Evolutionary conservation across 495 filamentous ascomycete genomes (phyloP), one percentile per base, ranked within the genome.

Genomic region (Glarea lozoyensis): DNA sequence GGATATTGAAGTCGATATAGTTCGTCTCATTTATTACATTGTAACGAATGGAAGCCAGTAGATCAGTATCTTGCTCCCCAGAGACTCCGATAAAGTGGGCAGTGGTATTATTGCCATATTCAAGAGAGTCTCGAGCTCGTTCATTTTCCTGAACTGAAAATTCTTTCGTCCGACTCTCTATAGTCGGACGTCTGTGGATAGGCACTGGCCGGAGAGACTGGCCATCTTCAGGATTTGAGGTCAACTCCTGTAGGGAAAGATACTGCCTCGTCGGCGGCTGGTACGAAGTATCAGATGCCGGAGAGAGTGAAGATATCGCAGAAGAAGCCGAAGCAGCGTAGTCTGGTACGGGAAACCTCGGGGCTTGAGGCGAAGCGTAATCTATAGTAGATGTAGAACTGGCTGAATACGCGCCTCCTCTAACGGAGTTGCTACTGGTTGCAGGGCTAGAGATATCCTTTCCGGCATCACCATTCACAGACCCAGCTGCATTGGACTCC

Each of bases 1-100:
- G 38, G 10, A 53, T 36, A 16, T 56, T 51, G 23, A 45, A 50
- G 16, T 48, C 46, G 10, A 55, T 48, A 10, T 34, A 48, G 20
- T 39, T 42, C 34, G 50, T 39, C 27, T 53, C 49, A 17, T 53
- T 56, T n/a, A 56, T 22, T n/a, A 56, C 45, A 17, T 49, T 45
- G 30, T 48, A 49, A 6, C 49, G 49, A 24, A 56, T 49, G 10
- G 49, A 53, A 13, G 49, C 34, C 2, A 53, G 37, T 10, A 53
- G 30, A 30, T 53, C 42, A 10, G 50, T 45, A 17, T 53, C 53
- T 40, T 56, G 53, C 25, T 53, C 53, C 25, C 45, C 48, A 17
- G 36, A 53, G 1, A 48, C 37, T 10, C 50, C 46, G 39, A 53
- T 44, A 25, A 34, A 53, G 34, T 50, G 53, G 10, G 50, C 42